phyloP scores from a whole-genome alignment of 2,329 filamentous ascomycete genomes.

The Chaetothyriales sp. region DNA sequence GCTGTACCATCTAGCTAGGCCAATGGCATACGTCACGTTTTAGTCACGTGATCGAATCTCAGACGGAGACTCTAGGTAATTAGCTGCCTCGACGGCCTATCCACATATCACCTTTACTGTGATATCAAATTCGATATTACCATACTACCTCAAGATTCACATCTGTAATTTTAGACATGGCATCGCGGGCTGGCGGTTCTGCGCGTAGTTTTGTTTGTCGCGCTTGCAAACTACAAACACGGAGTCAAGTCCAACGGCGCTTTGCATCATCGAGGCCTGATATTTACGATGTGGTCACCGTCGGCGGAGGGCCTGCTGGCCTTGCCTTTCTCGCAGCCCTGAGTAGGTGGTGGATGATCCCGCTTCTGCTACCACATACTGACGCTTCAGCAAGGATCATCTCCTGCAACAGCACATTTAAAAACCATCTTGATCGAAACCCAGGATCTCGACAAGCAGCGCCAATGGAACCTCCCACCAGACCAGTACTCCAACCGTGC shows the following conservation, averaged over 20 bases:
- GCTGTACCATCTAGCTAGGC: too few relatives aligned
- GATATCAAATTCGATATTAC: neutral
- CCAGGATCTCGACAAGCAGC: conserved; percentile 62
- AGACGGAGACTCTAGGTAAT: too few relatives aligned
- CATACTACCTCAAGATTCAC: neutral
- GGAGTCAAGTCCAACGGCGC: conserved; percentile 1
- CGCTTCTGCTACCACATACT: conserved; percentile 3
- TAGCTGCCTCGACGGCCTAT: too few relatives aligned
- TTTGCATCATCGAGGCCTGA: conserved; percentile 37
- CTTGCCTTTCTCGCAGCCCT: conserved; percentile 68
- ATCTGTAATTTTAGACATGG: neutral
- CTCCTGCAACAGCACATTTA: conserved; percentile 59
- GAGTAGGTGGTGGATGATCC: conserved; percentile 39
- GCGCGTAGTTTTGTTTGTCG: neutral
- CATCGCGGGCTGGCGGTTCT: neutral
- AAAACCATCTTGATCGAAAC: conserved; percentile 81
- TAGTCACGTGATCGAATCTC: too few relatives aligned
- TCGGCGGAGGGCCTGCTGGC: conserved; percentile 79
- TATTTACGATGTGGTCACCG: conserved; percentile 85
- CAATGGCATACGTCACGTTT: too few relatives aligned
- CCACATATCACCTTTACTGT: neutral
- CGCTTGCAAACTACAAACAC: neutral
- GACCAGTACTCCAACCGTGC: conserved; percentile 81
- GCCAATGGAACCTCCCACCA: conserved; percentile 51
- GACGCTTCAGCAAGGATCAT: conserved; percentile 46